Conservation (phyloP, 192 early-diverging fungal species). For the Coemansia sp. region DNA sequence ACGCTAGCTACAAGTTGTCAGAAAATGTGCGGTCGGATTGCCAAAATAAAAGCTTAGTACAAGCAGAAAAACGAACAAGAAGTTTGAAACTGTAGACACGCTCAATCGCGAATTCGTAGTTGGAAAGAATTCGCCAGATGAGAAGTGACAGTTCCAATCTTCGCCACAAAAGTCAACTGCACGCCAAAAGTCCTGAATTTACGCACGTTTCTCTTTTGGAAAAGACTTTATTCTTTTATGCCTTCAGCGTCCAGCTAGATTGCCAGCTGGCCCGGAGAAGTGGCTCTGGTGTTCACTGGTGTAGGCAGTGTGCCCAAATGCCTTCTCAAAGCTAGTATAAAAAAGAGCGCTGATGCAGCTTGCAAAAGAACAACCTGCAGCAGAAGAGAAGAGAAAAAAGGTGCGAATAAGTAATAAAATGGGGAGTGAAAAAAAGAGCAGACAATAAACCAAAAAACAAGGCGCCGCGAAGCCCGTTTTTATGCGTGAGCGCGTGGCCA, state of each 20-base stretch:
- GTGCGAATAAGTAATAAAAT: slow-evolving; percentile 5
- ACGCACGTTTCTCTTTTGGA: slow-evolving; percentile 4
- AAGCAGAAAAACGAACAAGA: not conserved
- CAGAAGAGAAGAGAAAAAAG: slow-evolving; percentile 9
- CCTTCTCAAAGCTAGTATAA: not conserved
- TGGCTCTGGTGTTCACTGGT: slow-evolving; percentile 2
- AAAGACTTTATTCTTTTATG: slow-evolving; percentile 1
- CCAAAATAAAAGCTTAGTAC: slow-evolving; percentile 1
- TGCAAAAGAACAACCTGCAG: slow-evolving; percentile 4
- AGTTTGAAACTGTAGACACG: not conserved
- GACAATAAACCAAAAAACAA: slow-evolving; percentile 16
- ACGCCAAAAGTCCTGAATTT: not conserved
- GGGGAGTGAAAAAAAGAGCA: slow-evolving; percentile 6
- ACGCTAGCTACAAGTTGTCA: not conserved
- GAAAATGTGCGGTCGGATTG: not conserved
- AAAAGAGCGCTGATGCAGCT: not conserved
- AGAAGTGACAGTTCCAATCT: not conserved
- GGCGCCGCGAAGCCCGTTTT: slow-evolving; percentile 13
- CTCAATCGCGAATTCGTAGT: not conserved
- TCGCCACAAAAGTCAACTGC: not conserved
- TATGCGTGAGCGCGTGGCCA: slow-evolving; percentile 15
- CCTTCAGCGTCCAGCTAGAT: slow-evolving; percentile 5
- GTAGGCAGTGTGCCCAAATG: not conserved
- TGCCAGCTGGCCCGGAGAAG: slow-evolving; percentile 6
- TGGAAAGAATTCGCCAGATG: not conserved